Evolutionary conservation across 139 green algal species (phyloP), one percentile per base, ranked within the genome.

Genomic region (Tetraselmis chui): DNA sequence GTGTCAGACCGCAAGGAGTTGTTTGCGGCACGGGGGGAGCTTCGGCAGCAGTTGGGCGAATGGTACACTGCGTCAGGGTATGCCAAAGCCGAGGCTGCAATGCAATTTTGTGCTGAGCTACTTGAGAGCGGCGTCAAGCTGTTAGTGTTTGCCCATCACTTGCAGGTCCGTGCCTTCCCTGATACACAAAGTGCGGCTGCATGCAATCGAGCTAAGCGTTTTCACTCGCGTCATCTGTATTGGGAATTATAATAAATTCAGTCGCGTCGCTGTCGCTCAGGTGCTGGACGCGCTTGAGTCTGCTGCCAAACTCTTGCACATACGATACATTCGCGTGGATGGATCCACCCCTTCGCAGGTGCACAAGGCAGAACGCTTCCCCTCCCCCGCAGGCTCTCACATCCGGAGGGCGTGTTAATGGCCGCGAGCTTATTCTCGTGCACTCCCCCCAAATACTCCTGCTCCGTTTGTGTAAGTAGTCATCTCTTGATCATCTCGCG

Each of bases 71-170:
- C 79, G 24, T 82, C 78, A 2, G 87, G 77, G 26, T 29, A 76
- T 23, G 85, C 82, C 2, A 90, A 90, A 80, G 29, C 79, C 26
- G 32, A 30, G 27, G 28, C 79, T 31, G 86, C 87, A 27, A 30
- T 74, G 29, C 82, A 88, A 29, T 88, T 86, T 76, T 27, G 89
- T 0, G 76, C 77, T 2, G 81, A 67, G 1, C 27, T 90, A 25
- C 31, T 89, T 2, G 84, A 89, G n/a, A 31, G 59, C 45, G 82
- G 85, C n/a, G 77, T 58, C 59, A 92, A 92, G 85, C 86, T 91
- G 30, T 76, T 92, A 0, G 79, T 92, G 31, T 92, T 92, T 81
- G 89, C 82, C 27, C 89, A 91, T 76, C 89, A 92, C 80, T 74
- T 67, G 45, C 45, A 67, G 45, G 45, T 18, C 5, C 18, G 45